Conservation (phyloP, 352 stramenopile species). For the Blastocystis hominis region DNA sequence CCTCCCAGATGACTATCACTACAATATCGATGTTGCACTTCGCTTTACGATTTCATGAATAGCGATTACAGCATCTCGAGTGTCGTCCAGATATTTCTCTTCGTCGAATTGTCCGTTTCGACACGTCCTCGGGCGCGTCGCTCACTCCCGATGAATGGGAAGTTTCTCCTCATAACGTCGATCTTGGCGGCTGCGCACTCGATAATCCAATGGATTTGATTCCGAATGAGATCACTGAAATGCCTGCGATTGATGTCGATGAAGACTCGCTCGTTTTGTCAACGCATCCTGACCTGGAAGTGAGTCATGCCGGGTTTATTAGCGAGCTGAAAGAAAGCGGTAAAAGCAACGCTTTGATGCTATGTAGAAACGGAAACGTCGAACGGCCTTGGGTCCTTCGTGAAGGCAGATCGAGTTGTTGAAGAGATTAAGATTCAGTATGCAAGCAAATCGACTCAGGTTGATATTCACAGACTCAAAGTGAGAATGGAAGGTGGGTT, state of each 20-base stretch:
- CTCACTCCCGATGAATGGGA: not conserved
- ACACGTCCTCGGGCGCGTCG: not conserved
- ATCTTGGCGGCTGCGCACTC: not conserved
- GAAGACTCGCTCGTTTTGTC: not conserved
- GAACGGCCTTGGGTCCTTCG: not conserved
- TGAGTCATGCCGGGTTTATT: not conserved
- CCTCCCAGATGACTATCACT: slow-evolving; percentile 15
- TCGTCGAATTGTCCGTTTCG: not conserved
- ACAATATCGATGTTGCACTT: not conserved
- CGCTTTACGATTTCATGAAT: not conserved
- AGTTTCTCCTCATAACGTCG: not conserved
- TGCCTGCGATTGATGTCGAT: not conserved
- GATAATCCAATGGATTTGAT: slow-evolving; percentile 27
- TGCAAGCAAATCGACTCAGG: not conserved
- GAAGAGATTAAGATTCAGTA: not conserved
- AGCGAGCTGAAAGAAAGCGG: slow-evolving; percentile 8
- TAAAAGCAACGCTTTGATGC: not conserved
- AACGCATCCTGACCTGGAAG: not conserved
- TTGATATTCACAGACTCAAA: slow-evolving; percentile 14
- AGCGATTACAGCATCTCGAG: not conserved
- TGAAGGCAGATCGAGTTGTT: slow-evolving; percentile 1
- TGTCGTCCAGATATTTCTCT: not conserved
- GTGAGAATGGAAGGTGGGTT: not conserved
- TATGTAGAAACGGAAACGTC: not conserved
- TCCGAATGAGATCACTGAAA: not conserved